These are phyloP conservation scores for Penicillium sumatraense DNA, from an alignment of 2,329 filamentous ascomycete species.

Conservation along the genomic window DNA sequence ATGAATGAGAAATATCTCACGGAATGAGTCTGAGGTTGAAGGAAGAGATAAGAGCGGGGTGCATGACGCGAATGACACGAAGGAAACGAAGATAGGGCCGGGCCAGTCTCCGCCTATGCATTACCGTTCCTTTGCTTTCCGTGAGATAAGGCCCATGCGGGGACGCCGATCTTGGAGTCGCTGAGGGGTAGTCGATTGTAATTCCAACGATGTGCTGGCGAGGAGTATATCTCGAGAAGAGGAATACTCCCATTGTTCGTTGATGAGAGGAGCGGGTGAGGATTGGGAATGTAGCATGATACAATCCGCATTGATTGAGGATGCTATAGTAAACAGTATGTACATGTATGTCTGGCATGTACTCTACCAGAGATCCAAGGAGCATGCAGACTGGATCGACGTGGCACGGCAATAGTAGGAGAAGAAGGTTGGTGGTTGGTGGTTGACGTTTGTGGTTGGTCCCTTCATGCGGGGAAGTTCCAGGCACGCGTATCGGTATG, in stretches of 20 bases:
- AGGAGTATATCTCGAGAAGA: neutral
- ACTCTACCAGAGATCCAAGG: too few relatives aligned
- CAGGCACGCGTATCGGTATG: too few relatives aligned
- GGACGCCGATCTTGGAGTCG: constrained; percentile 17
- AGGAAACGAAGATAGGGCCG: neutral
- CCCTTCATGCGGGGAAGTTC: neutral
- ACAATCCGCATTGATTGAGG: neutral
- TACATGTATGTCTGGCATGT: too few relatives aligned
- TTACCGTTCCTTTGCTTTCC: constrained; percentile 1
- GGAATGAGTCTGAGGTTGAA: neutral
- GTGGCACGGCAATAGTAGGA: neutral
- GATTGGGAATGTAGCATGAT: too few relatives aligned
- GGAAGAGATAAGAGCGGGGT: constrained; percentile 18
- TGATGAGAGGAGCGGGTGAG: too few relatives aligned
- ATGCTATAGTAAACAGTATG: neutral
- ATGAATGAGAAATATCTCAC: neutral
- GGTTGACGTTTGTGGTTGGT: neutral
- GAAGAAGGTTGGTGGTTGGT: neutral
- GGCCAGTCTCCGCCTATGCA: constrained; percentile 2
- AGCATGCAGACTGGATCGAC: neutral
- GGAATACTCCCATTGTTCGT: too few relatives aligned
- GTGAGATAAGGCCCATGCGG: constrained; percentile 15
- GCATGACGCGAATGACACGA: constrained; percentile 3
- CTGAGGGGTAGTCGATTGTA: constrained; percentile 9
- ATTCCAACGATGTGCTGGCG: constrained; percentile 1